Base-by-base conservation (phyloP, 495 filamentous ascomycete genomes). In the Penicillium desertorum region DNA sequence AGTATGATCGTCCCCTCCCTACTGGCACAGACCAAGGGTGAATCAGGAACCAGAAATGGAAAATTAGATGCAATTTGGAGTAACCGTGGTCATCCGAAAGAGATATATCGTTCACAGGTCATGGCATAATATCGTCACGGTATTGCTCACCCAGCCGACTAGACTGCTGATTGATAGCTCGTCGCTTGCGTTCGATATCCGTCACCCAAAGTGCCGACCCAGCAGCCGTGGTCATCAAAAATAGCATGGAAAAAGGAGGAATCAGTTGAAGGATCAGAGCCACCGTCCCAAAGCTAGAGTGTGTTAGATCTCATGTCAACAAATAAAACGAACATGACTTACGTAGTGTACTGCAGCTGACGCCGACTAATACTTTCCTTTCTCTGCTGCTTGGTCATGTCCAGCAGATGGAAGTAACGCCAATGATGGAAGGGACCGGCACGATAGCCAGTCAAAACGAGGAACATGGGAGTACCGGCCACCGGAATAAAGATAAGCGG, bases 401-500 rank as follows among this genome's bases (percentile, higher is more conserved):
- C 81, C 54, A 79, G 64, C 29, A 88, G 67, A 59, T 83, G 76
- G 64, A 85, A 87, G 59, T 87, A 88, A 51, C 86, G 73, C 83
- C 83, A 86, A 58, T 87, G 84, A 53, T 86, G 83, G 37, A 88
- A 78, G 4, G 86, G 86, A 5, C 86, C 86, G 22, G 77, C 86
- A 17, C 85, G 78, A 60, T 84, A 85, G 0, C 86, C 86, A 8
- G 83, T 86, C 32, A 86, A 61, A 4, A 87, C 53, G 17, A 88
- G 68, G 61, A 88, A 88, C 63, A 88, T 75, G 0, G 85, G 85
- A 1, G 81, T 79, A 5, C 86, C 86, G 9, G 78, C 82, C 27
- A 83, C 78, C 1, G 86, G 86, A 8, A 88, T 80, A 45, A 88
- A 81, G 62, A 85, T 88, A 30, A 88, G 73, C 23, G 86, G 86